Conservation (phyloP, 257 asterid species). For the Cruciata laevipes region DNA sequence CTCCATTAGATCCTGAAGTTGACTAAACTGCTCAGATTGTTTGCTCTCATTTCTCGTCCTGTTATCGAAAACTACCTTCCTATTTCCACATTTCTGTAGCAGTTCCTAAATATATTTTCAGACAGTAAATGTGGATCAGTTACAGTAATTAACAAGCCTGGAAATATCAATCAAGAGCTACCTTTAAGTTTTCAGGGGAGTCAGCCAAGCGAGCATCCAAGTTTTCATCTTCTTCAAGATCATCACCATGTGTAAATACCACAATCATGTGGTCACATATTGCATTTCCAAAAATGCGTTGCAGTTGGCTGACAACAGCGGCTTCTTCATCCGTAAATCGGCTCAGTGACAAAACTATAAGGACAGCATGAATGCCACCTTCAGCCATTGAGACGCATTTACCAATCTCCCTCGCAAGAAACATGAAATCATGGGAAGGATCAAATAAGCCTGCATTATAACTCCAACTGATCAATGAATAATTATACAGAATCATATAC, state of each 20-base stretch:
- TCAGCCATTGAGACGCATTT: not conserved
- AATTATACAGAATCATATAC: no score
- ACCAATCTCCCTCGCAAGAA: not conserved
- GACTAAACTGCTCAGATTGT: slow-evolving; percentile 30
- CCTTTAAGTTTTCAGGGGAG: no score
- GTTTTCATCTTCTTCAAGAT: slow-evolving; percentile 50
- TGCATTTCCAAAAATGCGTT: slow-evolving; percentile 4
- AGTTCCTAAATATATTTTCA: not conserved
- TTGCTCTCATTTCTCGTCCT: slow-evolving; percentile 33
- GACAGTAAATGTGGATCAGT: not conserved
- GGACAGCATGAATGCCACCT: slow-evolving; percentile 48
- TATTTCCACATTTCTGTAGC: not conserved
- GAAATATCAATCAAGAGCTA: no score
- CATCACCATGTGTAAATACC: slow-evolving; percentile 71
- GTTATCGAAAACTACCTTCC: slow-evolving; percentile 27
- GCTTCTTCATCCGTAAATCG: slow-evolving; percentile 68
- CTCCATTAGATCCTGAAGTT: slow-evolving; percentile 45
- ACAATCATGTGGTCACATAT: slow-evolving; percentile 58
- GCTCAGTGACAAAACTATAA: slow-evolving; percentile 51
- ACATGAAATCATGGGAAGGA: not conserved
- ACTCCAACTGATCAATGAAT: no score
- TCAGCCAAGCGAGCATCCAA: slow-evolving; percentile 32
- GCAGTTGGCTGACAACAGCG: slow-evolving; percentile 52
- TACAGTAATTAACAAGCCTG: not conserved
- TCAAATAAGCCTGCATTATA: not conserved